These are phyloP conservation scores for Avicennia marina DNA, from an alignment of 257 asterid genomes.

Conservation along the genomic window DNA sequence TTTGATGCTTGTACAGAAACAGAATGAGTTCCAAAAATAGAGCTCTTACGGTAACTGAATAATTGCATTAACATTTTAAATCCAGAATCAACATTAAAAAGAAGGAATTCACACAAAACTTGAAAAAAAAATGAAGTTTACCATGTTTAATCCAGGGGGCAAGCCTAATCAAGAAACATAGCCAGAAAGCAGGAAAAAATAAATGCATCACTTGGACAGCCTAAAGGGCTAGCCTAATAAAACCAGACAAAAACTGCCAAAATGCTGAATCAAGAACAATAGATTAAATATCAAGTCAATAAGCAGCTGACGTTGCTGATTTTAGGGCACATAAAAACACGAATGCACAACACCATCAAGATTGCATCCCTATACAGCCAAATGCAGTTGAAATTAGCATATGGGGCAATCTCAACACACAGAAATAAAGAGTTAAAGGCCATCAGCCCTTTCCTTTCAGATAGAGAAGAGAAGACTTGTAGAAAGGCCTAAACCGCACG, in stretches of 20 bases:
- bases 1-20: no score
- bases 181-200: not conserved
- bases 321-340: not conserved
- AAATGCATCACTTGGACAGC: not conserved
- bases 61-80: not conserved
- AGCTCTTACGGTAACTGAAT: not conserved
- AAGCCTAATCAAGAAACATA: conserved; percentile 1
- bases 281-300: not conserved
- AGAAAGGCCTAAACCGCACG: conserved; percentile 1
- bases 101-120: not conserved
- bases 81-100: not conserved
- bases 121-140: not conserved
- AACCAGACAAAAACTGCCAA: no score
- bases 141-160: not conserved
- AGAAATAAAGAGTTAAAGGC: not conserved
- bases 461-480: conserved; percentile 8
- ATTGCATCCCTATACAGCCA: not conserved
- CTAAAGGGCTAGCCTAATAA: not conserved
- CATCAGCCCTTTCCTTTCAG: not conserved
- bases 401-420: not conserved
- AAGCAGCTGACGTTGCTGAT: not conserved
- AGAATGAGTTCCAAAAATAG: no score
- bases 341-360: not conserved
- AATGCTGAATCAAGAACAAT: no score
- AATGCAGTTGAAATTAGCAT: not conserved